phyloP scores from a whole-genome alignment of 495 filamentous ascomycete species.

The Trichocladium antarcticum region DNA sequence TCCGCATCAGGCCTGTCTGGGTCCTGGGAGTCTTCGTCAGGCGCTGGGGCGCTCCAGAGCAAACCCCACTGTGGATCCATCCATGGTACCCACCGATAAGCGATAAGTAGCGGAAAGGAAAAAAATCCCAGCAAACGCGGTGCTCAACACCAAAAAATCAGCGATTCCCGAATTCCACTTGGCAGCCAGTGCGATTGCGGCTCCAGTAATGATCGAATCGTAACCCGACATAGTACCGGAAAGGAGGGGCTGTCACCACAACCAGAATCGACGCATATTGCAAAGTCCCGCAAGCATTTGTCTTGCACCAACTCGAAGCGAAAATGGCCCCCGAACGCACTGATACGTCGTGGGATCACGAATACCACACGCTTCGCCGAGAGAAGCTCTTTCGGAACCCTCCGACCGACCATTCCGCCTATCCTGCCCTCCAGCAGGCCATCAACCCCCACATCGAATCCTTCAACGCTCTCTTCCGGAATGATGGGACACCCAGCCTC shows the following conservation, averaged over 20 bases:
- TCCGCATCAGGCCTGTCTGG: too few species aligned
- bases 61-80: constrained; percentile 5
- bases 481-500: constrained; percentile 48
- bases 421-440: constrained; percentile 71
- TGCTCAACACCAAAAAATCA: not conserved
- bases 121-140: constrained; percentile 11
- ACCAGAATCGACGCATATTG: not conserved
- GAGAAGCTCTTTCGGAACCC: constrained; percentile 82
- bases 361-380: constrained; percentile 69
- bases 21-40: too few species aligned
- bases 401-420: constrained; percentile 75
- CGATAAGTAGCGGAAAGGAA: constrained; percentile 18
- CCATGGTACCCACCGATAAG: constrained; percentile 14
- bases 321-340: constrained; percentile 48
- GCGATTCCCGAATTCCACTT: not conserved
- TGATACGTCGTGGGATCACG: constrained; percentile 61
- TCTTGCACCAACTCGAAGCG: constrained; percentile 6
- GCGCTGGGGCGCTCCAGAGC: too few species aligned
- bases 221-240: not conserved
- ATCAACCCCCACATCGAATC: constrained; percentile 86
- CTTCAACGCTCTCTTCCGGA: constrained; percentile 85
- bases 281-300: not conserved
- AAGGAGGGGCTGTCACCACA: not conserved
- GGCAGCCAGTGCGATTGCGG: not conserved
- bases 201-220: constrained; percentile 3